phyloP scores from a whole-genome alignment of 768 basidiomycete species.

The Leccinum sublutescens region DNA sequence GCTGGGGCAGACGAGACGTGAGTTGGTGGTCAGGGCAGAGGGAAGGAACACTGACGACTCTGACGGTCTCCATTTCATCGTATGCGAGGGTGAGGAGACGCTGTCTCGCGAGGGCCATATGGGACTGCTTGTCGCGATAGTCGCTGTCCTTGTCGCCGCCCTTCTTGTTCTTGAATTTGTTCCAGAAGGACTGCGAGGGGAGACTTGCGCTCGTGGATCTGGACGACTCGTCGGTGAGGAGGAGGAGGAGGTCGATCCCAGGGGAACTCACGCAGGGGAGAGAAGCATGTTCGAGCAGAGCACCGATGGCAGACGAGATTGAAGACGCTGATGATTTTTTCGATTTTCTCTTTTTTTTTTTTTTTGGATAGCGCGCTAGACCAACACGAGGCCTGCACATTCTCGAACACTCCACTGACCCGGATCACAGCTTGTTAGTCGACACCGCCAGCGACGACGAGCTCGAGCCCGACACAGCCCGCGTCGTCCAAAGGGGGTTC shows the following conservation, averaged over 20 bases:
- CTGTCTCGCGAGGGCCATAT: conserved; percentile 71
- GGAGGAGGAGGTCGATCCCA: background rate
- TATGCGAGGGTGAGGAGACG: conserved; percentile 79
- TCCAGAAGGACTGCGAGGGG: conserved; percentile 49
- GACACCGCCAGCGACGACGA: background rate
- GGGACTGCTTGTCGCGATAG: conserved; percentile 49
- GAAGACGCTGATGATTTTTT: conserved; percentile 16
- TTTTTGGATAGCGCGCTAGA: conserved; percentile 26
- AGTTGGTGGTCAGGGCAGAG: background rate
- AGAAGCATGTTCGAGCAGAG: conserved; percentile 57
- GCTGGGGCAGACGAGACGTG: conserved; percentile 37
- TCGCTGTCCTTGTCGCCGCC: conserved; percentile 57
- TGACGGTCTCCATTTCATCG: conserved; percentile 84
- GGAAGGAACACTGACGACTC: conserved; percentile 44
- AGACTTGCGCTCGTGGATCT: conserved; percentile 69
- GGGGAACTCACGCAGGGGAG: conserved; percentile 68
- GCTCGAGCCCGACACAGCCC: conserved; percentile 10
- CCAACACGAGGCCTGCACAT: conserved; percentile 54
- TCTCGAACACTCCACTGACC: background rate
- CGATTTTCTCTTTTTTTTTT: conserved; percentile 1
- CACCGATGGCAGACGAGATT: conserved; percentile 25
- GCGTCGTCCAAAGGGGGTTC: background rate
- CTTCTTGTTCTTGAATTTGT: conserved; percentile 68
- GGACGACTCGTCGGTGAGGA: conserved; percentile 31
- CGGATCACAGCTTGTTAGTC: background rate